Percentiles rank a stretch among this genome's conserved stretches.
Conservation (phyloP, 148 eudicot species). For the Nyssa sinensis region DNA sequence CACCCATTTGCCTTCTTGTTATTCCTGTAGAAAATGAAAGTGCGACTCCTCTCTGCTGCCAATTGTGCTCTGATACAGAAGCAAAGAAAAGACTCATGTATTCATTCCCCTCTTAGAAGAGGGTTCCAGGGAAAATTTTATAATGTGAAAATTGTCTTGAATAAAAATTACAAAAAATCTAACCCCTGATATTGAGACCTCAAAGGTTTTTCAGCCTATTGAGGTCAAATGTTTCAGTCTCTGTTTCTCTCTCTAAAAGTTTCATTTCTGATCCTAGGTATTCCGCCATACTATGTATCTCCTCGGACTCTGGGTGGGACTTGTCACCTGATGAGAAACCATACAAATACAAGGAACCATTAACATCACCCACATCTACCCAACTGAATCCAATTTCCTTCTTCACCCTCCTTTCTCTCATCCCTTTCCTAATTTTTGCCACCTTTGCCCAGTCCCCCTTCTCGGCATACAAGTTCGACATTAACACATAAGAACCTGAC, state of each 20-base stretch:
- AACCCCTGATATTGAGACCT: not conserved
- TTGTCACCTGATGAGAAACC: conserved; percentile 80
- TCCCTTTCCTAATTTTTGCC: conserved; percentile 58
- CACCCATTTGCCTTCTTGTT: too few relatives aligned
- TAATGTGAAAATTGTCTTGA: too few relatives aligned
- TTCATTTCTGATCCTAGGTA: conserved; percentile 67
- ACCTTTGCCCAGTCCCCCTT: conserved; percentile 84
- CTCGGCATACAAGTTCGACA: conserved; percentile 86
- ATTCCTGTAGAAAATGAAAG: too few relatives aligned
- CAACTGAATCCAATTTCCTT: conserved; percentile 94
- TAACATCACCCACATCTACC: conserved; percentile 62
- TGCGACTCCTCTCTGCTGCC: too few relatives aligned
- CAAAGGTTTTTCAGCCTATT: not conserved
- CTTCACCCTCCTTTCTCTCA: conserved; percentile 70
- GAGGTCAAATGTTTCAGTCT: conserved; percentile 6
- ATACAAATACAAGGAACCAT: conserved; percentile 48
- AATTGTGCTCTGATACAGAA: too few relatives aligned
- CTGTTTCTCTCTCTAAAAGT: conserved; percentile 33
- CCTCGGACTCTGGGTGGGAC: conserved; percentile 59
- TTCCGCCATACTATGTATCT: conserved; percentile 60
- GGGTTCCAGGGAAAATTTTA: too few relatives aligned
- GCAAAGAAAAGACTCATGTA: too few relatives aligned
- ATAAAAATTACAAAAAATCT: too few relatives aligned
- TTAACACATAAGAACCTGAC: conserved; percentile 77
- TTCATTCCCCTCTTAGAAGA: too few relatives aligned